Base-by-base conservation (phyloP, 805 yeast species). In the Monosporozyma servazzii region DNA sequence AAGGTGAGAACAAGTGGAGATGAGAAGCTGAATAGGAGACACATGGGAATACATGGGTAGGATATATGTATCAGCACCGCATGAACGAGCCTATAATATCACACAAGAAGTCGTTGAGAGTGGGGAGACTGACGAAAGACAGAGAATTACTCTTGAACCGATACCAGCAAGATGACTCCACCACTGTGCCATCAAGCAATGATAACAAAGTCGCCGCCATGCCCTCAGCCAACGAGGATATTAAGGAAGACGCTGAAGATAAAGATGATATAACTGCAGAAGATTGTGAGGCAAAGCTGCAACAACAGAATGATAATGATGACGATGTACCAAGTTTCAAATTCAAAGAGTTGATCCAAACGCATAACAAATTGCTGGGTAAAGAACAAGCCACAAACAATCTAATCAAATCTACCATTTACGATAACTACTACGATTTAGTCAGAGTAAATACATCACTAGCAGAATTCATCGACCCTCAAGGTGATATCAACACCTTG, bases 341-440 rank as follows among this genome's bases (percentile, higher is more conserved):
- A 2, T 57, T 64, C 29, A 51, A 55, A 18, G 59, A 62, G 10
- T 50, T 66, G 37, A 51, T 66, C 23, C 60, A 56, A 11, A 53
- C 58, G 3, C 68, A 65, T 39, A 66, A 67, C 49, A 48, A 48
- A 9, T 52, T 67, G 20, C 53, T 63, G 36, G 58, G 63, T 15
- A 56, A 61, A 49, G 69, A 66, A 49, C 59, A 61, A 1, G 67
- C 61, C 33, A 61, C 62, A 33, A 59, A 60, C 41, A 63, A 62
- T 50, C 80, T 78, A 45, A 82, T 82, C 55, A 84, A 84, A 58
- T 78, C 85, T 29, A 82, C 84, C 42, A 81, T 84, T 10, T 84
- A 84, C 65, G 86, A 84, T 64, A 84, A 84, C 60, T 84, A 84
- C 71, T 82, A 80, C 63, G 90, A 84, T 54, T 68, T 84, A 56